Percentiles rank a stretch among this genome's conserved stretches.
These are phyloP conservation scores for Wickerhamiella infanticola DNA, from an alignment of 1,139 yeast species.

Conservation along the genomic window DNA sequence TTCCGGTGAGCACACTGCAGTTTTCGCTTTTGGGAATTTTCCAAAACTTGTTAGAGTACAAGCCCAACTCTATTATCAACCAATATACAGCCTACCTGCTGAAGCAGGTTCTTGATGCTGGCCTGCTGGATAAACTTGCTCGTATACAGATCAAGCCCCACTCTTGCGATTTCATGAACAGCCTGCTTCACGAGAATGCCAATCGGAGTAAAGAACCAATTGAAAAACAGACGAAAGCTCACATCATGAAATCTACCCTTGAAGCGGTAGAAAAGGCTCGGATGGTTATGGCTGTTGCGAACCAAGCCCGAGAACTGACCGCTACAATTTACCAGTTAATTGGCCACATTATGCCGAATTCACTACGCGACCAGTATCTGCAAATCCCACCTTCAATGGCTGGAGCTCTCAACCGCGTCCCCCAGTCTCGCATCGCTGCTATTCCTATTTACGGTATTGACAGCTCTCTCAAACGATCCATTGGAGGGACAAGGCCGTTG, in stretches of 20 bases:
- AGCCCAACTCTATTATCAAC: slow-evolving; percentile 16
- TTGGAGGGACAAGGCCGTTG: not conserved
- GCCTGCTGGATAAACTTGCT: slow-evolving; percentile 36
- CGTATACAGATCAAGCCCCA: slow-evolving; percentile 23
- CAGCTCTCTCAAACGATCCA: slow-evolving; percentile 1
- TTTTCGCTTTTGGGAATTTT: slow-evolving; percentile 56
- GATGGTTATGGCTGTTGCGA: slow-evolving; percentile 30
- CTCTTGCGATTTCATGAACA: too few relatives aligned
- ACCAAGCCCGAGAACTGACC: slow-evolving; percentile 48
- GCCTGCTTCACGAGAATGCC: too few relatives aligned
- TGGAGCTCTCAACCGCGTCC: not conserved
- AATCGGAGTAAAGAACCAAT: too few relatives aligned
- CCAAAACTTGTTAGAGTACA: slow-evolving; percentile 28
- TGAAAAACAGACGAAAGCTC: too few relatives aligned
- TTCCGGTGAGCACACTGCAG: slow-evolving; percentile 41
- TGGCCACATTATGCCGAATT: slow-evolving; percentile 36
- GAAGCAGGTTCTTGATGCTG: slow-evolving; percentile 39
- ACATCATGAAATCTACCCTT: too few relatives aligned
- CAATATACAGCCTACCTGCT: slow-evolving; percentile 53
- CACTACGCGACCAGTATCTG: slow-evolving; percentile 18
- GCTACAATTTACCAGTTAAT: slow-evolving; percentile 48
- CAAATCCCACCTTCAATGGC: slow-evolving; percentile 18
- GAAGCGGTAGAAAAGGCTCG: slow-evolving; percentile 24
- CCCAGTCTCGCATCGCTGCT: slow-evolving; percentile 4
- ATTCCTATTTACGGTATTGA: slow-evolving; percentile 13